Percentiles rank a stretch among this genome's conserved stretches.
Conservation (phyloP, 768 basidiomycete species). For the Boletus rufocinnamomeus region DNA sequence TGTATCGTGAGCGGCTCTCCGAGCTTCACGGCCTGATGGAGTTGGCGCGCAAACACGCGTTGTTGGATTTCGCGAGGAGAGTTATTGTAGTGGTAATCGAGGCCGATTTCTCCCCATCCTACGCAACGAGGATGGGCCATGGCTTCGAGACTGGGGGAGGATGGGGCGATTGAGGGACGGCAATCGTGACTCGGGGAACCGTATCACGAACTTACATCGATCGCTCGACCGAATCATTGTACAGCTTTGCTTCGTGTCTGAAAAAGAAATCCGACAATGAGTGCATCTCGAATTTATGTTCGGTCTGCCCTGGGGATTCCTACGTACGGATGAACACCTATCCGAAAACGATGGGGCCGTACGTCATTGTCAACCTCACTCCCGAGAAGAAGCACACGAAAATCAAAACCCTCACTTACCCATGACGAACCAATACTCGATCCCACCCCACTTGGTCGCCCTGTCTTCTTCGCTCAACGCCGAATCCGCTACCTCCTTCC, state of each 20-base stretch:
- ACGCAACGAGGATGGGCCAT: slow-evolving; percentile 82
- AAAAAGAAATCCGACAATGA: not conserved
- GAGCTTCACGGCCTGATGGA: slow-evolving; percentile 64
- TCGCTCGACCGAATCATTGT: slow-evolving; percentile 65
- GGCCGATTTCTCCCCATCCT: slow-evolving; percentile 87
- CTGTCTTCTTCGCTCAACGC: slow-evolving; percentile 54
- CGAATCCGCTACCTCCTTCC: slow-evolving; percentile 76
- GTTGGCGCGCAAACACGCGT: slow-evolving; percentile 65
- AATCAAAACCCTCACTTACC: slow-evolving; percentile 43
- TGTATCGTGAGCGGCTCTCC: slow-evolving; percentile 84
- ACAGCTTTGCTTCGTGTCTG: slow-evolving; percentile 72
- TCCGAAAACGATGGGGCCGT: not conserved
- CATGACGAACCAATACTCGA: slow-evolving; percentile 84
- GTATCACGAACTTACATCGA: slow-evolving; percentile 53
- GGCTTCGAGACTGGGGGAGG: slow-evolving; percentile 56
- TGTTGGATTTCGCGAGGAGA: slow-evolving; percentile 72
- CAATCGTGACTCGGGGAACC: not conserved
- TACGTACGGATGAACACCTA: slow-evolving; percentile 75
- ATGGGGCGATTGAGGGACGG: not conserved
- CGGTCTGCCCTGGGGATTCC: not conserved
- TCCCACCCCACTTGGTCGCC: slow-evolving; percentile 57
- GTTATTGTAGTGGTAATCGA: slow-evolving; percentile 83
- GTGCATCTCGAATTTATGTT: too few relatives aligned
- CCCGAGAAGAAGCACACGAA: too few relatives aligned
- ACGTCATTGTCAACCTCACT: too few relatives aligned